Evolutionary conservation across 2,329 filamentous ascomycete species (phyloP), one percentile per base, ranked within the genome.

Genomic region (Trichoderma citrinoviride): DNA sequence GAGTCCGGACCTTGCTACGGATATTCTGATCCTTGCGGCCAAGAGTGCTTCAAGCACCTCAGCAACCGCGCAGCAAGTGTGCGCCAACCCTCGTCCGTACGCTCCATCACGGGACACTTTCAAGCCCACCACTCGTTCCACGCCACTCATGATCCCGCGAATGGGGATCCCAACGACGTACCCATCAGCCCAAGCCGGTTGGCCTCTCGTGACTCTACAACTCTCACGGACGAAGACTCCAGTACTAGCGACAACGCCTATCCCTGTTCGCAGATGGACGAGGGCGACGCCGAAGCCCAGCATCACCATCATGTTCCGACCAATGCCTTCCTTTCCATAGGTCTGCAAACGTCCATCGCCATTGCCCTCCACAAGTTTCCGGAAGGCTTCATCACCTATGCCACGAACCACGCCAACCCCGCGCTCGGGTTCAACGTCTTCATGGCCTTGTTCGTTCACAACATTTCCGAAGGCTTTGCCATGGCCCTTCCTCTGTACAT

Each of bases 311-410:
- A 99, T 75, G 94, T 98, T 3, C 92, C 94, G 0, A 89, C 91
- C 67, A 98, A 98, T 73, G 92, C 92, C 6, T 99, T 97, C 76
- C 82, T 98, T 67, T 91, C 91, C 60, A 95, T 98, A 66, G 93
- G 95, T n/a, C 85, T 99, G 0, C 95, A 99, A 77, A 98, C 95
- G 0, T 94, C 92, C 17, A 89, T 97, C 57, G 95, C 95, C 6
- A 98, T 99, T 68, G 93, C 94, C 7, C 82, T 99, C 1, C 95
- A 99, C 81, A 99, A 99, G 75, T 90, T 98, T 41, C 95, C 95
- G 1, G 95, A 90, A 72, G 87, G 87, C 23, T 90, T 90, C 75
- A 89, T 99, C 70, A 98, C 94, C 1, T 99, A 96, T 75, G 94
- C 95, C 10, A 97, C 95, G 10, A 99, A 98, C 77, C 95, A 99